Evolutionary conservation across 176 grass and related monocot genomes (phyloP), one percentile per base, ranked within the genome.

Genomic region (Leersia perrieri): DNA sequence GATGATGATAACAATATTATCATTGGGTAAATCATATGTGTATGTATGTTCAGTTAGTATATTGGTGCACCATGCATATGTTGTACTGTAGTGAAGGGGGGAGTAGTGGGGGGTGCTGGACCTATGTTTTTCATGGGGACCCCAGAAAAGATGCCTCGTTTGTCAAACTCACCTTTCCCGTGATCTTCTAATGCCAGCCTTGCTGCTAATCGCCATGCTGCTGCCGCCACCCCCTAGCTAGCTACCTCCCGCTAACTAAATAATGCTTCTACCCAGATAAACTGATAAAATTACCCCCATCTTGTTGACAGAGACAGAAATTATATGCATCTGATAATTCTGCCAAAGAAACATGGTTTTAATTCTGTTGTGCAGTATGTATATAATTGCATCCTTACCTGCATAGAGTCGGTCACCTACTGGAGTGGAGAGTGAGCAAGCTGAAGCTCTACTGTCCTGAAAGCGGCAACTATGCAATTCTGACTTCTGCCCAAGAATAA

Each of bases 101-200:
- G n/a, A n/a, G 53, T 89, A 84, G 76, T 6, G 75, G 58, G 34
- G 32, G 53, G 77, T 5, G 23, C 82, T 86, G 88, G 88, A 75
- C 83, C 88, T 85, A 39, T 60, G 65, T 10, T 51, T 29, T 33
- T 74, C n/a, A 33, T 11, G 72, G 88, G 88, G 88, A 86, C 88
- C 82, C 66, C 83, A 44, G 62, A 72, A 81, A 81, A 86, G 87
- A 85, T 72, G 87, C 77, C 73, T 26, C 77, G 61, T 81, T 89
- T 85, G 78, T 89, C 83, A 89, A 89, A 86, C 58, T 82, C 70
- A 66, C 29, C 65, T 71, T 85, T 13, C 64, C 73, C 78, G 73
- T 89, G 83, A 89, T 89, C 78, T 67, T 89, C 82, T 77, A 60
- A 51, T 71, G 82, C 88, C 88, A 89, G 78, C 78, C 75, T 89